Percentiles rank a stretch among this genome's conserved stretches.
Evolutionary conservation across 2,329 filamentous ascomycete genomes (phyloP).

Genomic region (Botrytis porri): DNA sequence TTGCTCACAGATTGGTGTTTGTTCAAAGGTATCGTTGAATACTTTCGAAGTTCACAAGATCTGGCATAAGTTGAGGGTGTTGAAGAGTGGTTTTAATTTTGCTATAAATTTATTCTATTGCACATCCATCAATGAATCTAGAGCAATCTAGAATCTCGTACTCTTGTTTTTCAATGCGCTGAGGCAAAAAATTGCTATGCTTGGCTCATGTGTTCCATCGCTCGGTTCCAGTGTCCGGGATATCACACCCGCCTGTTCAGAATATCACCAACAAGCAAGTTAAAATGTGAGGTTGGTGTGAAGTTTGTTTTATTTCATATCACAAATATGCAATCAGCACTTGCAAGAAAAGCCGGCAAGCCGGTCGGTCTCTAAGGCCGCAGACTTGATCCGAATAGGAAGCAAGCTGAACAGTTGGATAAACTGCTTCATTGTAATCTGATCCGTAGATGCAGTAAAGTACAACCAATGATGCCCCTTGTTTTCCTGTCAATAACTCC

Average conservation of each 20-base stretch:
- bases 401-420: slow-evolving; percentile 48
- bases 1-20: background rate
- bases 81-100: background rate
- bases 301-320: slow-evolving; percentile 9
- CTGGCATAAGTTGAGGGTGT: background rate
- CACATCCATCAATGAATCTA: background rate
- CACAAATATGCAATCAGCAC: slow-evolving; percentile 20
- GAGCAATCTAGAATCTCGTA: background rate
- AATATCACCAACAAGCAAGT: background rate
- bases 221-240: background rate
- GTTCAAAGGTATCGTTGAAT: background rate
- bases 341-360: slow-evolving; percentile 57
- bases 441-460: slow-evolving; percentile 37
- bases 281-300: background rate
- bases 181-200: background rate
- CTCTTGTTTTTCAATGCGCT: no score
- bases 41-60: background rate
- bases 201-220: background rate
- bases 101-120: background rate
- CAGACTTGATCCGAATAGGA: slow-evolving; percentile 52
- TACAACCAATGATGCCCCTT: slow-evolving; percentile 34
- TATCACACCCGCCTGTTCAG: background rate
- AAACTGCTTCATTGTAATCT: slow-evolving; percentile 44
- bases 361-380: slow-evolving; percentile 75
- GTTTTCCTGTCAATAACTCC: slow-evolving; percentile 32